These are phyloP conservation scores for Paramarasmius palmivorus DNA, from an alignment of 1,284 basidiomycete genomes.

Conservation along the genomic window DNA sequence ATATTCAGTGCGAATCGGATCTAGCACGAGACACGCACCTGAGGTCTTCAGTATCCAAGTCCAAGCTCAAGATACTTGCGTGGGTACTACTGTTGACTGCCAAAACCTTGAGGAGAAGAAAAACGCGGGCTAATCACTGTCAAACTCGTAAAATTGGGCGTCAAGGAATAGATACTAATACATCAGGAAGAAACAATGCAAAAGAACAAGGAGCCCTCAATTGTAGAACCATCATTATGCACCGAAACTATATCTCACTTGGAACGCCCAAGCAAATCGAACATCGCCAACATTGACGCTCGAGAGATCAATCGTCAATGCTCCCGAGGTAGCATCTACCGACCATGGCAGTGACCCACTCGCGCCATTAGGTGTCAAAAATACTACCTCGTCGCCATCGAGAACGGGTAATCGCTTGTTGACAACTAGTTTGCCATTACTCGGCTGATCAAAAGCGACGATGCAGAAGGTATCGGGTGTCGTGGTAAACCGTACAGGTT, in stretches of 20 bases:
- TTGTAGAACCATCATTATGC: not conserved
- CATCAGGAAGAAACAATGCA: too few relatives aligned
- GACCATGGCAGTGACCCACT: constrained; percentile 21
- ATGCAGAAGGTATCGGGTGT: constrained; percentile 53
- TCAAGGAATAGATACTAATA: too few relatives aligned
- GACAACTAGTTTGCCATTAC: constrained; percentile 32
- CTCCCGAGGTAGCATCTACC: constrained; percentile 22
- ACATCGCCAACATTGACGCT: constrained; percentile 29
- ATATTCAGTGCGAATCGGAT: too few relatives aligned
- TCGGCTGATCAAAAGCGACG: constrained; percentile 41
- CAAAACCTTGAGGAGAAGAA: too few relatives aligned
- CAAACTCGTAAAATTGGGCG: too few relatives aligned
- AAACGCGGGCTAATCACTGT: too few relatives aligned
- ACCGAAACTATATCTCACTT: constrained; percentile 30
- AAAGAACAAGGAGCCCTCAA: not conserved
- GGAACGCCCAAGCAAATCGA: constrained; percentile 46
- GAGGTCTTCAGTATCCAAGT: too few relatives aligned
- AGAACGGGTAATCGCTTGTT: constrained; percentile 48
- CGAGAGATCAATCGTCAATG: constrained; percentile 32
- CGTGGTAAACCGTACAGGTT: constrained; percentile 49
- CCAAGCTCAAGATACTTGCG: too few relatives aligned
- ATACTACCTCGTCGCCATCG: constrained; percentile 39
- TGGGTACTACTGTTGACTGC: too few relatives aligned
- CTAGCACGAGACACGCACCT: too few relatives aligned
- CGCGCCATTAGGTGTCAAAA: constrained; percentile 35